phyloP scores from a whole-genome alignment of 2,329 filamentous ascomycete species.

The Sclerotiophoma versabilis region DNA sequence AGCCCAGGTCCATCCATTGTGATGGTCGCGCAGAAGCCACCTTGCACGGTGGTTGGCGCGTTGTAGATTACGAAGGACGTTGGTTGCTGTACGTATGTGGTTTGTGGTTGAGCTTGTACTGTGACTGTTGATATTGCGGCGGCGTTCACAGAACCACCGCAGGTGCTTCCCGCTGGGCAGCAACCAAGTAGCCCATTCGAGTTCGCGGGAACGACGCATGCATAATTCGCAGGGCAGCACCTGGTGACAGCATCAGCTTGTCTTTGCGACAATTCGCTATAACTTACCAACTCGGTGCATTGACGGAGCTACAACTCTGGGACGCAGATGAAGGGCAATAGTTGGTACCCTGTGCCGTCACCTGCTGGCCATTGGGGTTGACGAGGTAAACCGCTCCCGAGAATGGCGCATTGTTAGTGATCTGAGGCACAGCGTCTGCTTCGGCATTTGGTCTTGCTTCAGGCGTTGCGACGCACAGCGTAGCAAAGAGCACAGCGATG shows the following conservation, averaged over 20 bases:
- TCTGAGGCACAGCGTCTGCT: slow-evolving; percentile 38
- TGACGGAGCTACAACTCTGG: slow-evolving; percentile 52
- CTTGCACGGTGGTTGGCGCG: slow-evolving; percentile 32
- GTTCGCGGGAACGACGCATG: slow-evolving; percentile 41
- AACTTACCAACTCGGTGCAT: slow-evolving; percentile 53
- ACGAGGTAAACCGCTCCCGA: slow-evolving; percentile 51
- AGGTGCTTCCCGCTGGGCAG: slow-evolving; percentile 46
- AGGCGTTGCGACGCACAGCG: slow-evolving; percentile 31
- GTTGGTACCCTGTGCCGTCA: slow-evolving; percentile 44
- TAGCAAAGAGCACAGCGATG: background rate
- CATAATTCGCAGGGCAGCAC: slow-evolving; percentile 48
- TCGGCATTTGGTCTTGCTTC: slow-evolving; percentile 37
- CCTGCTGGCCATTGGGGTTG: slow-evolving; percentile 39
- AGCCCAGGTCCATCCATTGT: slow-evolving; percentile 46
- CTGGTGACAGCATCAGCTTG: slow-evolving; percentile 22
- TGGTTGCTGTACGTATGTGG: slow-evolving; percentile 39
- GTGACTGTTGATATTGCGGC: slow-evolving; percentile 47
- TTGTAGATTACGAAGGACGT: slow-evolving; percentile 36
- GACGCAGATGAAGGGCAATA: slow-evolving; percentile 46
- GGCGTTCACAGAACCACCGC: slow-evolving; percentile 43
- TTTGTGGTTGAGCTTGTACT: slow-evolving; percentile 39
- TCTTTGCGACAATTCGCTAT: background rate
- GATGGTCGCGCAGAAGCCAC: slow-evolving; percentile 48
- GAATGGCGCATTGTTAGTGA: slow-evolving; percentile 49
- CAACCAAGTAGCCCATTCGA: slow-evolving; percentile 48